Evolutionary conservation across 306 rosid species (phyloP).

Genomic region (Glycine tomentella): DNA sequence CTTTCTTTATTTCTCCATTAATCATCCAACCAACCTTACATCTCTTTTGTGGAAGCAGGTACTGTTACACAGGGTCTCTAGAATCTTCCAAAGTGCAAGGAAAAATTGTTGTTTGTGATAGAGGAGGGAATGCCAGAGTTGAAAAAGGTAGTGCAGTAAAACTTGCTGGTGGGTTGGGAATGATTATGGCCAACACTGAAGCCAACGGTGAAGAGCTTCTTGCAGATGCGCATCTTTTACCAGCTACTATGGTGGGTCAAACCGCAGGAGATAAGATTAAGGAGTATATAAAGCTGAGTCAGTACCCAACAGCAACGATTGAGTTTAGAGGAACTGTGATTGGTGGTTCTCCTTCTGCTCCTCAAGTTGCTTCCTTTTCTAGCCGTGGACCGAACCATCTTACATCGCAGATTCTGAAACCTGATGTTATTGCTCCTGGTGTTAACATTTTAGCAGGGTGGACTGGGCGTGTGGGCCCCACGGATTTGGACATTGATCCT

Average conservation of each 20-base stretch:
- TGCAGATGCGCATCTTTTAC: constrained; percentile 79
- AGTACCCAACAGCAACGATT: constrained; percentile 66
- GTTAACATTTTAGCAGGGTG: constrained; percentile 91
- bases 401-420: constrained; percentile 83
- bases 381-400: constrained; percentile 84
- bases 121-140: constrained; percentile 87
- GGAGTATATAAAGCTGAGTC: constrained; percentile 54
- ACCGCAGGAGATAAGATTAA: constrained; percentile 69
- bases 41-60: no score
- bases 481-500: constrained; percentile 78
- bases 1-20: no score
- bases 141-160: constrained; percentile 83
- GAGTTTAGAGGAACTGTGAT: constrained; percentile 77
- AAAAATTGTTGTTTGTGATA: constrained; percentile 88
- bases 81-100: constrained; percentile 63
- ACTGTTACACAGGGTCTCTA: constrained; percentile 57
- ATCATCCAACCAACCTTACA: no score
- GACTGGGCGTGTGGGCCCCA: constrained; percentile 80
- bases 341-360: constrained; percentile 79
- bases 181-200: constrained; percentile 70
- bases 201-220: constrained; percentile 82
- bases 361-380: constrained; percentile 84
- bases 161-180: constrained; percentile 73
- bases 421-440: constrained; percentile 95
- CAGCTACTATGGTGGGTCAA: constrained; percentile 88